These are phyloP conservation scores for Thielaviopsis populi DNA, from an alignment of 2,329 filamentous ascomycete genomes.

Conservation along the genomic window DNA sequence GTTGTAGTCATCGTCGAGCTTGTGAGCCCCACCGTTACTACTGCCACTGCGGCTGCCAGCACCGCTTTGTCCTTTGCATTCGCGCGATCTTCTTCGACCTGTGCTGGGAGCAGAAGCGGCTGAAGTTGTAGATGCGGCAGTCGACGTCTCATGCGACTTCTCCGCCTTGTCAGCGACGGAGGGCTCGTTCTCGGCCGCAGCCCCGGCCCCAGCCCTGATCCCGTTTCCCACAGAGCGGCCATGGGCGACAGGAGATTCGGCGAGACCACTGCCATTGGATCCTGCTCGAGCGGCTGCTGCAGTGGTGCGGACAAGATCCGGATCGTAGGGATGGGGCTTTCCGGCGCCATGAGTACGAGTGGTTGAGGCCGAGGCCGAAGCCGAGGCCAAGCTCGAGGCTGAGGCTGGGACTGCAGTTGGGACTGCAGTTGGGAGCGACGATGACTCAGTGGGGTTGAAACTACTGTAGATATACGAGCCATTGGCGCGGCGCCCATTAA, in stretches of 20 bases:
- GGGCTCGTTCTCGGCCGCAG: neutral
- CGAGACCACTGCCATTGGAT: slow-evolving; percentile 8
- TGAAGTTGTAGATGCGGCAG: slow-evolving; percentile 13
- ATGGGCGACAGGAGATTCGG: slow-evolving; percentile 16
- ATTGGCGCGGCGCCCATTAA: slow-evolving; percentile 34
- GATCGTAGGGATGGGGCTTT: slow-evolving; percentile 23
- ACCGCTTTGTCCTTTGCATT: slow-evolving; percentile 16
- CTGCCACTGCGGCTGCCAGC: neutral
- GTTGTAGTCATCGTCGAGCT: neutral
- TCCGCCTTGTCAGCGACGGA: neutral
- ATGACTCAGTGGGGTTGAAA: neutral
- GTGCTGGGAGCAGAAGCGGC: slow-evolving; percentile 11
- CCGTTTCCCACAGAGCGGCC: neutral
- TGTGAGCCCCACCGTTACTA: neutral
- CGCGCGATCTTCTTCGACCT: slow-evolving; percentile 11
- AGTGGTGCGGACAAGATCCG: slow-evolving; percentile 33
- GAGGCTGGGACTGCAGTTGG: no score
- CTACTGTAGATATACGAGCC: slow-evolving; percentile 15
- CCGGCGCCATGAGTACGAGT: slow-evolving; percentile 14
- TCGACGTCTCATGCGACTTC: neutral
- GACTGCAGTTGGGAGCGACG: neutral
- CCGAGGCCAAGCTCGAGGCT: no score
- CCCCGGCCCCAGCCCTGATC: neutral
- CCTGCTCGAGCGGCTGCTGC: slow-evolving; percentile 27
- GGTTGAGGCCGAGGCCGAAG: neutral